These are phyloP conservation scores for Vitis riparia DNA, from an alignment of 164 flowering plant genomes.

Conservation along the genomic window DNA sequence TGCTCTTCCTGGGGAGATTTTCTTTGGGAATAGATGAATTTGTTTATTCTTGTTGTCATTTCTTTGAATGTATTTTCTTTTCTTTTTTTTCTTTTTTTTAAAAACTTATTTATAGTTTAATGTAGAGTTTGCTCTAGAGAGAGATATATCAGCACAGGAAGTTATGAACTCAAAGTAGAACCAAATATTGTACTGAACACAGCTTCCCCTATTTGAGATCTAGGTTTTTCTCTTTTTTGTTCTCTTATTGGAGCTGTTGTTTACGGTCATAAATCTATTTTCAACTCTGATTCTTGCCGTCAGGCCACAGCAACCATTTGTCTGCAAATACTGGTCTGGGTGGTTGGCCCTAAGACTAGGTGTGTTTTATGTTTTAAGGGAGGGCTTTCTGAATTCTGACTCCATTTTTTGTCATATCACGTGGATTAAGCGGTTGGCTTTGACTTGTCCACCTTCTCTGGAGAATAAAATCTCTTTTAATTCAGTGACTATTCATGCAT, in stretches of 20 bases:
- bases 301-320: no score
- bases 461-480: neutral
- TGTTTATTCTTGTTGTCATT: slow-evolving; percentile 44
- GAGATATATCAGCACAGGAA: slow-evolving; percentile 26
- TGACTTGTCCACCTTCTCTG: neutral
- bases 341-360: neutral
- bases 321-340: neutral
- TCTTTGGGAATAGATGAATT: slow-evolving; percentile 25
- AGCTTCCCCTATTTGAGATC: slow-evolving; percentile 18
- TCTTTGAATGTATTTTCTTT: slow-evolving; percentile 32
- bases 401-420: neutral
- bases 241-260: neutral
- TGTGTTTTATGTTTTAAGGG: neutral
- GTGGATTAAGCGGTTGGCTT: neutral
- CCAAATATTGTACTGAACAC: slow-evolving; percentile 5
- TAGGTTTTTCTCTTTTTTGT: neutral
- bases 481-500: neutral
- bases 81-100: no score
- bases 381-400: neutral
- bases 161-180: slow-evolving; percentile 22
- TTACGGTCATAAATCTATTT: no score
- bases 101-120: slow-evolving; percentile 2
- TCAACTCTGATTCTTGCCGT: no score
- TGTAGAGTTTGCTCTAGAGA: slow-evolving; percentile 46
- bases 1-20: slow-evolving; percentile 21